phyloP scores from a whole-genome alignment of 257 asterid genomes.

The Solanum chaucha region DNA sequence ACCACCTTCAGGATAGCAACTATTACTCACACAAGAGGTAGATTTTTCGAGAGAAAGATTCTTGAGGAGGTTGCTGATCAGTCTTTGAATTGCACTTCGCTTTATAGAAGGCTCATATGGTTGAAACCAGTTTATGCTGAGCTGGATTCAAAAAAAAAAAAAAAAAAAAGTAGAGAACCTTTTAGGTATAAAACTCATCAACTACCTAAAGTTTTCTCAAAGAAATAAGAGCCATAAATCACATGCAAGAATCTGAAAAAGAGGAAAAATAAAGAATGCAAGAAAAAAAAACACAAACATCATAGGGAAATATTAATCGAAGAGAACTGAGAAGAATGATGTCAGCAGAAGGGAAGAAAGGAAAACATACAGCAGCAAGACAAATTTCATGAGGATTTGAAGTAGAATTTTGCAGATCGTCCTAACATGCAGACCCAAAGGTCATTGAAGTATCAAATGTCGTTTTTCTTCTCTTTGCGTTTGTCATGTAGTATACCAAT shows the following conservation, averaged over 20 bases:
- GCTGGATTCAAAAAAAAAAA: constrained; percentile 30
- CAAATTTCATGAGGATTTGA: not conserved
- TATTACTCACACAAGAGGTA: constrained; percentile 25
- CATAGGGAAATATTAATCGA: not conserved
- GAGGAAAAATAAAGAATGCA: not conserved
- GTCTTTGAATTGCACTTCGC: constrained; percentile 54
- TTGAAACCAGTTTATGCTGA: constrained; percentile 66
- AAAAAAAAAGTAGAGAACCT: not conserved
- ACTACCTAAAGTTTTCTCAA: not conserved
- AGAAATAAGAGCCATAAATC: not conserved
- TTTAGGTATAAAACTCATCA: constrained; percentile 1
- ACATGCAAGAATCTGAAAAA: not conserved
- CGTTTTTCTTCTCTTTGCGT: not conserved
- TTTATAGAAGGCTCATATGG: constrained; percentile 70
- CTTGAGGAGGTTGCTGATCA: constrained; percentile 51
- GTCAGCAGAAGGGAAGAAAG: not conserved
- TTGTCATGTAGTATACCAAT: not conserved
- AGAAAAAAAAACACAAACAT: not conserved
- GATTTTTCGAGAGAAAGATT: constrained; percentile 35
- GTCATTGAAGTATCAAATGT: not conserved
- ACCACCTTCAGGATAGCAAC: constrained; percentile 17
- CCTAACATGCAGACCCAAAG: not conserved
- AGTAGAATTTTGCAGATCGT: not conserved
- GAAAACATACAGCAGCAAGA: not conserved
- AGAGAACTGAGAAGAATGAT: not conserved